phyloP scores from a whole-genome alignment of 2,329 filamentous ascomycete genomes.

The Colletotrichum orchidophilum region DNA sequence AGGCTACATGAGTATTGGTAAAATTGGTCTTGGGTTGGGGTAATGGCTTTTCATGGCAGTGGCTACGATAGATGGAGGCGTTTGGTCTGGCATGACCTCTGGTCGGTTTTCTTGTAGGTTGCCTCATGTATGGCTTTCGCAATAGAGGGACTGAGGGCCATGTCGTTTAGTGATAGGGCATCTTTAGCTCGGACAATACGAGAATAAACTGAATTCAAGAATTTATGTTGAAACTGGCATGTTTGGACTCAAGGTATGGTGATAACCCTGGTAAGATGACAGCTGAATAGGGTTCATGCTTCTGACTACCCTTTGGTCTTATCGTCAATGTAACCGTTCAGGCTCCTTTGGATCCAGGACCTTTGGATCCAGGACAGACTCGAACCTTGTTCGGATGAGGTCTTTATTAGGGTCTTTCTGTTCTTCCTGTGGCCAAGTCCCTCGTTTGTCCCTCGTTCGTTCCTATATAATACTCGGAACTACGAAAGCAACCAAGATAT shows the following conservation, averaged over 20 bases:
- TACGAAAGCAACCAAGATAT: background rate
- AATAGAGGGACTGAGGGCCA: background rate
- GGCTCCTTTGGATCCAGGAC: background rate
- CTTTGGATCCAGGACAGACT: background rate
- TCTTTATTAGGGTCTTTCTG: too few relatives aligned
- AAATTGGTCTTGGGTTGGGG: constrained; percentile 1
- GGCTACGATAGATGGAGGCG: constrained; percentile 29
- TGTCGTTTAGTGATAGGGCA: constrained; percentile 1
- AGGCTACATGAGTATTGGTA: constrained; percentile 1
- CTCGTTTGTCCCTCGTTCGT: background rate
- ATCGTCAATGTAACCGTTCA: background rate
- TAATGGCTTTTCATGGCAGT: constrained; percentile 9
- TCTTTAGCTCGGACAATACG: constrained; percentile 3
- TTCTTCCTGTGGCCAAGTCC: background rate
- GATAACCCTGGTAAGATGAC: background rate
- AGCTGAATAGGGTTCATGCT: background rate
- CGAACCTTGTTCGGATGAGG: background rate
- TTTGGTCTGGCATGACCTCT: constrained; percentile 23
- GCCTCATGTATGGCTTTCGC: constrained; percentile 5
- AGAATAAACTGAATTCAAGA: constrained; percentile 5
- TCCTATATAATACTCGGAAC: background rate
- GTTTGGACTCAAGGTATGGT: too few relatives aligned
- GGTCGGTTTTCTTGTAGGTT: constrained; percentile 5
- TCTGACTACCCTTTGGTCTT: background rate
- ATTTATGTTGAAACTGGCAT: too few relatives aligned